phyloP scores from a whole-genome alignment of 805 yeast species.

The Saturnispora gosingensis region DNA sequence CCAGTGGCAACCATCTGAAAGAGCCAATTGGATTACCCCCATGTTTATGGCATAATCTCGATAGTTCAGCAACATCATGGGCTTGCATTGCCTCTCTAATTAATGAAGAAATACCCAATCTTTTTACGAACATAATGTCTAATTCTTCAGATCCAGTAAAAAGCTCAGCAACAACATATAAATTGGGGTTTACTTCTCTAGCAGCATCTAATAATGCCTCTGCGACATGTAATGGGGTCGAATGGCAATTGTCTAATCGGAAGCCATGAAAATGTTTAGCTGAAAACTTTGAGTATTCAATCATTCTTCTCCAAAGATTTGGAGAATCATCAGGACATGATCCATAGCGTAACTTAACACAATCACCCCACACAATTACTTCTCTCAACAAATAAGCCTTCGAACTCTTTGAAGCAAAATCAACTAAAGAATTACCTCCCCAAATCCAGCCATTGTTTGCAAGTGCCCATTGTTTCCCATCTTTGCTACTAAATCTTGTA shows the following conservation, averaged over 20 bases:
- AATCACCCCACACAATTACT: conserved; percentile 96
- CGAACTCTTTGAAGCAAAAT: conserved; percentile 76
- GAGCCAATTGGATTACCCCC: conserved; percentile 97
- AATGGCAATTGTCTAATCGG: conserved; percentile 91
- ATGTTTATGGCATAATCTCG: conserved; percentile 78
- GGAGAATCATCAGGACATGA: conserved; percentile 73
- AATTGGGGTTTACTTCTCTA: conserved; percentile 69
- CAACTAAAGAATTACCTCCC: conserved; percentile 91
- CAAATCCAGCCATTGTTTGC: conserved; percentile 99
- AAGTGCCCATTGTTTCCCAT: conserved; percentile 56
- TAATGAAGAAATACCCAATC: conserved; percentile 80
- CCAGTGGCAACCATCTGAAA: conserved; percentile 69
- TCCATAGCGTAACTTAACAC: conserved; percentile 90
- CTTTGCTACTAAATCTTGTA: conserved; percentile 50
- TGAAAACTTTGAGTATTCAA: conserved; percentile 57
- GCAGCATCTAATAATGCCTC: conserved; percentile 83
- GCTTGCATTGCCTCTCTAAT: conserved; percentile 98
- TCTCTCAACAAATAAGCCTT: conserved; percentile 83
- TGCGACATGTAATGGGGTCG: conserved; percentile 94
- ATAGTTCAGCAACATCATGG: conserved; percentile 77
- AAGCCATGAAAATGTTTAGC: conserved; percentile 79
- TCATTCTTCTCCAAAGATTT: conserved; percentile 81
- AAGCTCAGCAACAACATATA: conserved; percentile 89
- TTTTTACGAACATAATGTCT: conserved; percentile 85
- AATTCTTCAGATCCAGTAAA: conserved; percentile 87